Evolutionary conservation across 352 stramenopile species (phyloP).

Genomic region (Globisporangium radiosum): DNA sequence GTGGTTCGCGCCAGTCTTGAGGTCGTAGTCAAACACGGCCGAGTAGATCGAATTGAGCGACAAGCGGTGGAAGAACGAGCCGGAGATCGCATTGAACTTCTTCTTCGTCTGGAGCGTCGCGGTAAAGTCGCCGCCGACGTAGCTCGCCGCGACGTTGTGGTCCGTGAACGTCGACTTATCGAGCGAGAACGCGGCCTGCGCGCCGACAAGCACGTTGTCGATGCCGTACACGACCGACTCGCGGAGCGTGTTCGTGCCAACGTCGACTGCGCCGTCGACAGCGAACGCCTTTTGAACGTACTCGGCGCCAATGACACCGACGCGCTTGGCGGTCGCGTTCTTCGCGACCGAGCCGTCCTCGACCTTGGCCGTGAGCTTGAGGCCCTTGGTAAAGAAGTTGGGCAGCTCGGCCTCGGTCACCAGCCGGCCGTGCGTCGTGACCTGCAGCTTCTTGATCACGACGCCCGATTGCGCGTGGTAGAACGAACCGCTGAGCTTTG

Average conservation of each 20-base stretch:
- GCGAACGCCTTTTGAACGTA: slow-evolving; percentile 63
- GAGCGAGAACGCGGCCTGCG: slow-evolving; percentile 64
- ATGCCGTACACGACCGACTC: slow-evolving; percentile 70
- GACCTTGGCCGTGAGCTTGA: slow-evolving; percentile 82
- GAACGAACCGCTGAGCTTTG: slow-evolving; percentile 75
- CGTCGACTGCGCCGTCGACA: slow-evolving; percentile 50
- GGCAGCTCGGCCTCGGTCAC: slow-evolving; percentile 73
- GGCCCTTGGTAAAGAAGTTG: slow-evolving; percentile 68
- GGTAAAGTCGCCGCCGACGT: slow-evolving; percentile 69
- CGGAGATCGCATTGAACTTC: slow-evolving; percentile 77
- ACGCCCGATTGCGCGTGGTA: slow-evolving; percentile 51
- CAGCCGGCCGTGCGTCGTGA: slow-evolving; percentile 74
- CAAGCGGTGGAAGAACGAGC: slow-evolving; percentile 79
- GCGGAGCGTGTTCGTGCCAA: slow-evolving; percentile 46
- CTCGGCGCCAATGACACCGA: slow-evolving; percentile 70
- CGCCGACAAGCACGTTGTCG: slow-evolving; percentile 73
- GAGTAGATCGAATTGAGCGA: slow-evolving; percentile 83
- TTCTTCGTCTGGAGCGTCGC: slow-evolving; percentile 83
- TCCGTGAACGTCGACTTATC: slow-evolving; percentile 81
- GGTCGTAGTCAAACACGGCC: slow-evolving; percentile 84
- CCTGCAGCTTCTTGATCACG: slow-evolving; percentile 85
- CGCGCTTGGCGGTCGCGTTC: slow-evolving; percentile 68
- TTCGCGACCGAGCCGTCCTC: slow-evolving; percentile 78
- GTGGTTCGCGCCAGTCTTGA: slow-evolving; percentile 79
- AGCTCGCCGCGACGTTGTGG: slow-evolving; percentile 80